Conservation (phyloP, 2,329 filamentous ascomycete genomes). For the Leptographium galeiforme region DNA sequence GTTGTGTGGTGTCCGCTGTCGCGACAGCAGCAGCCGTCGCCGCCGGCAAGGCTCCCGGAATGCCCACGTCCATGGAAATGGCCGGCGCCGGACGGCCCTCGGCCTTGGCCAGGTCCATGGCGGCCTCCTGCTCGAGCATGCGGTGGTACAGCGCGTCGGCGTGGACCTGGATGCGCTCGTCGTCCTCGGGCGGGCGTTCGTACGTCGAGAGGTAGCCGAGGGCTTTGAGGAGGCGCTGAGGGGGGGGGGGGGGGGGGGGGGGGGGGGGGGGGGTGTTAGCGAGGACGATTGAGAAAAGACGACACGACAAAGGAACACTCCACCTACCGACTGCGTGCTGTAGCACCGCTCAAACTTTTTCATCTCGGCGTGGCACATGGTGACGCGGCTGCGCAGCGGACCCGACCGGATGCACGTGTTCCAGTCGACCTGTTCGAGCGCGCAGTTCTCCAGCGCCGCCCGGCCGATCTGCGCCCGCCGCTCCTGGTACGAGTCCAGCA, state of each 20-base stretch:
- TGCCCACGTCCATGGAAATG: constrained; percentile 31
- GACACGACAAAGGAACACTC: too few relatives aligned
- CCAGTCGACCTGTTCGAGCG: constrained; percentile 71
- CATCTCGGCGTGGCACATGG: constrained; percentile 70
- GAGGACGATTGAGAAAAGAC: too few relatives aligned
- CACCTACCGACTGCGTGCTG: constrained; percentile 63
- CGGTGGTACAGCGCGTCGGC: constrained; percentile 81
- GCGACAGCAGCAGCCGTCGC: too few relatives aligned
- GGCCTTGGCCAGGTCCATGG: constrained; percentile 55
- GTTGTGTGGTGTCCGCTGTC: neutral
- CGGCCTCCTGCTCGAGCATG: constrained; percentile 70
- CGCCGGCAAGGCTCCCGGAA: constrained; percentile 13
- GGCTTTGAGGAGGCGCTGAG: constrained; percentile 75
- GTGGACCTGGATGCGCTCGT: constrained; percentile 91
- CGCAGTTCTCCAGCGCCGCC: constrained; percentile 87
- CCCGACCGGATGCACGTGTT: constrained; percentile 70
- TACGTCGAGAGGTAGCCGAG: constrained; percentile 68
- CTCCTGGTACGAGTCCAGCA: constrained; percentile 74
- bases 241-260: too few relatives aligned
- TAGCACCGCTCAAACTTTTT: constrained; percentile 75
- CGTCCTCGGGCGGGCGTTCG: constrained; percentile 50
- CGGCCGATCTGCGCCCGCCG: constrained; percentile 64
- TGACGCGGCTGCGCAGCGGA: constrained; percentile 52
- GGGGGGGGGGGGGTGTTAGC: too few relatives aligned
- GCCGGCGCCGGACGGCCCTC: constrained; percentile 42